Evolutionary conservation across 2,329 filamentous ascomycete genomes (phyloP), one percentile per base, ranked within the genome.

Genomic region (Tolypocladium ophioglossoides): DNA sequence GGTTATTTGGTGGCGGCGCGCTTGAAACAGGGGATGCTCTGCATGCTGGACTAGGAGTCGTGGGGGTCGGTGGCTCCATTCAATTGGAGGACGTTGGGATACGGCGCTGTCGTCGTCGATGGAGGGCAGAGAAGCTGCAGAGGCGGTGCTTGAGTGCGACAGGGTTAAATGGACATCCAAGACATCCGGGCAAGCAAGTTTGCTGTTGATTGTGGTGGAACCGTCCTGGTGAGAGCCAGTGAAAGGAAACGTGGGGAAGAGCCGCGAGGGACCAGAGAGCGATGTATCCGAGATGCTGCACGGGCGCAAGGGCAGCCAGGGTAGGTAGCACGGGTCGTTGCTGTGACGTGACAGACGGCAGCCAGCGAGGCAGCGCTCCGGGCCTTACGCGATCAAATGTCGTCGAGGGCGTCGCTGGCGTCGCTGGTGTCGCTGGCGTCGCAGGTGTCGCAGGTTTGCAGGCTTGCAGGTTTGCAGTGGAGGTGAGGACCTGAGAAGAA

Each of bases 41-140:
- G 58, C 60, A 62, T 61, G 54, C 52, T 60, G 58, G 50, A 58
- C 51, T 50, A 48, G 53, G 51, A 30, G 32, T 54, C 34, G 53
- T 52, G 34, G 49, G 35, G 20, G 32, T 51, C 30, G 56, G 58
- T 22, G 54, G 56, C 55, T 54, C 54, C 56, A 58, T 56, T 55
- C 60, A 57, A 58, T 57, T 56, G 54, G 52, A 50, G 51, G 32
- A 49, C 35, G n/a, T 35, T 39, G 35, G 41, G 47, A 44, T 41
- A 32, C 40, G 50, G 48, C 41, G 44, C 52, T 3, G 18, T 48
- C 18, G 41, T 47, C 22, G 52, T 18, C 48, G 20, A 38, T 27
- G 12, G 35, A 50, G 32, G 32, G 32, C 32, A 20, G 48, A 38
- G 34, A 24, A 24, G 48, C 48, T 50, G 20, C 32, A 38, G 32